These are phyloP conservation scores for Jackrogersella minutella DNA, from an alignment of 495 filamentous ascomycete species.

Conservation along the genomic window DNA sequence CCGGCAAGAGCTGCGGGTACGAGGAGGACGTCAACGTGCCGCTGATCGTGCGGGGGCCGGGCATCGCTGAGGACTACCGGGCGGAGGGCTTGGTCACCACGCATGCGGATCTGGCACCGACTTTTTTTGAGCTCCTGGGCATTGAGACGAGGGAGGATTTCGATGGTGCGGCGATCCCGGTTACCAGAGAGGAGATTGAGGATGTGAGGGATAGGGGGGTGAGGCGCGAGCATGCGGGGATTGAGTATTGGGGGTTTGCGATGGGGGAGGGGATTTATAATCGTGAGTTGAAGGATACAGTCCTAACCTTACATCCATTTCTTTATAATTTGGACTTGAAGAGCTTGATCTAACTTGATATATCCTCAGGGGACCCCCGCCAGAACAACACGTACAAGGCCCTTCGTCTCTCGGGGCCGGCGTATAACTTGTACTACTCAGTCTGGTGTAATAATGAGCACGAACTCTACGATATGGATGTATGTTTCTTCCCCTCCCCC, in stretches of 20 bases:
- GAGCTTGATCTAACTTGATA: background rate
- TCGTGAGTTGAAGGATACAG: conserved; percentile 10
- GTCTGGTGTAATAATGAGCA: conserved; percentile 70
- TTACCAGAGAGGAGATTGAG: conserved; percentile 38
- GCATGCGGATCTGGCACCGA: conserved; percentile 72
- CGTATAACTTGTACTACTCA: conserved; percentile 66
- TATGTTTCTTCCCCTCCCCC: conserved; percentile 36
- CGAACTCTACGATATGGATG: conserved; percentile 66
- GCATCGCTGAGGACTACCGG: conserved; percentile 51
- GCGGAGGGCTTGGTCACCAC: conserved; percentile 62
- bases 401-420: conserved; percentile 57
- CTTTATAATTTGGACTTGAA: conserved; percentile 3
- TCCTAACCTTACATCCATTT: background rate
- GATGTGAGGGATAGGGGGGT: conserved; percentile 25
- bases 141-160: conserved; percentile 58
- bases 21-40: conserved; percentile 76
- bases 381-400: conserved; percentile 66
- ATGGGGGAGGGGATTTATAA: conserved; percentile 56
- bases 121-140: conserved; percentile 62
- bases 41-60: conserved; percentile 65
- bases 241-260: conserved; percentile 66
- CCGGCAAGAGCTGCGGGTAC: conserved; percentile 71
- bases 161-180: conserved; percentile 62
- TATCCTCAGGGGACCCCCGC: conserved; percentile 19
- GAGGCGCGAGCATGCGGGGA: conserved; percentile 63